Evolutionary conservation across 2,329 filamentous ascomycete species (phyloP), one percentile per base, ranked within the genome.

Genomic region (Amylocarpus encephaloides): DNA sequence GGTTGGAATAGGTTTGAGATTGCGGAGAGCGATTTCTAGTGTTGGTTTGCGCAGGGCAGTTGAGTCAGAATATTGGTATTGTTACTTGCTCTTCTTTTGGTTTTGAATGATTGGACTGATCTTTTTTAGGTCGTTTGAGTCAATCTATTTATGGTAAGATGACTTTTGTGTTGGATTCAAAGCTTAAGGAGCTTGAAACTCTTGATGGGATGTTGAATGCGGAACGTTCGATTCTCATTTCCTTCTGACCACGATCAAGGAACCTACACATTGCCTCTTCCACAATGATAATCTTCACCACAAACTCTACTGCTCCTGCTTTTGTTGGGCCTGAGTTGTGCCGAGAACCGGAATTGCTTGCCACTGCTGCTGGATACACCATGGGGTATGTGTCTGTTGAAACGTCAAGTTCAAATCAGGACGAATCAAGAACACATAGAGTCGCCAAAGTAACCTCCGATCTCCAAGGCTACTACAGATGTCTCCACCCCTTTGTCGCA

Each of bases 1-100:
- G 42, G n/a, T n/a, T 34, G 32, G 6, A 43, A n/a, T 29, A 11
- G 42, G 7, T 30, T 43, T 13, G 42, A 43, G 16, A 34, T 43
- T 19, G 42, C 32, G n/a, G 42, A 43, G 29, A 29, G 42, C 15
- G 42, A 43, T 43, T 16, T 43, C n/a, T n/a, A 43, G 16, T 43
- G 32, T 43, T 43, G 2, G 42, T 32, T 15, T 43, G 42, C 16
- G 26, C 42, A 16, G 32, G 26, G 7, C 42, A 32, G 9, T n/a
- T 43, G 22, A 30, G 22, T 32, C 42, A 34, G 32, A 43, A 43
- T 9, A 43, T 43, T 5, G 13, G 42, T 43, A 34, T 10, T 33
- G 42, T 13, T 13, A 3, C 13, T 16, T 12, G 10, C 6, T 7
- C 9, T 9, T 13, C 12, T 43, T 16, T 15, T 34, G 12, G 11